phyloP scores from a whole-genome alignment of 192 early-diverging fungal genomes.

The Helicostylum pulchrum region DNA sequence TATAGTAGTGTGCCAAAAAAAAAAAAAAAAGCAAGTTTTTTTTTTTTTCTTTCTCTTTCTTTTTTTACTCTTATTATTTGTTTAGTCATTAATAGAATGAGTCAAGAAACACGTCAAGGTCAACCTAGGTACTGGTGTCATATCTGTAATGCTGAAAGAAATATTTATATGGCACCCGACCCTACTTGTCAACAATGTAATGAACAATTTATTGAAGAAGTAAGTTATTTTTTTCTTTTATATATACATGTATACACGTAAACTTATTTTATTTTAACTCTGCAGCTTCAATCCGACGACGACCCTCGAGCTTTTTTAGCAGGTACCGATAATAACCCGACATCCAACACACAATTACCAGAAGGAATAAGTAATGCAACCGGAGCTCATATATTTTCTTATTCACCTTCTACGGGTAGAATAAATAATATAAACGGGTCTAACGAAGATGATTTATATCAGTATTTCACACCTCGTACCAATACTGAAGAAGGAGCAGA shows the following conservation, averaged over 20 bases:
- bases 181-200: conserved; percentile 79
- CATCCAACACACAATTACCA: background rate
- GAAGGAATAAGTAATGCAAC: background rate
- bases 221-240: conserved; percentile 30
- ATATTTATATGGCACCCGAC: conserved; percentile 67
- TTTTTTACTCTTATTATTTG: conserved; percentile 15
- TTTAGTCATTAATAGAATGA: background rate
- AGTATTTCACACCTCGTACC: conserved; percentile 12
- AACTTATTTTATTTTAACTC: background rate
- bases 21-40: background rate
- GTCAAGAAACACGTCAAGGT: conserved; percentile 1
- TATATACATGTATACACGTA: background rate
- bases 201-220: conserved; percentile 83
- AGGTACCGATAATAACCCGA: background rate
- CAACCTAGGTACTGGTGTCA: conserved; percentile 59
- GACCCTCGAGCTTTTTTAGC: conserved; percentile 21
- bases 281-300: conserved; percentile 13
- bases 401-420: background rate
- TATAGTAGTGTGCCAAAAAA: no score
- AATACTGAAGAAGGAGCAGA: background rate
- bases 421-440: background rate
- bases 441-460: conserved; percentile 10
- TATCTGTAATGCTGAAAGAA: conserved; percentile 57
- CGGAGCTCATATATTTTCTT: background rate
- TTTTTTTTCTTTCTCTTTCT: conserved; percentile 7